These are phyloP conservation scores for Dissophora ornata DNA, from an alignment of 192 early-diverging fungal species.

Conservation along the genomic window DNA sequence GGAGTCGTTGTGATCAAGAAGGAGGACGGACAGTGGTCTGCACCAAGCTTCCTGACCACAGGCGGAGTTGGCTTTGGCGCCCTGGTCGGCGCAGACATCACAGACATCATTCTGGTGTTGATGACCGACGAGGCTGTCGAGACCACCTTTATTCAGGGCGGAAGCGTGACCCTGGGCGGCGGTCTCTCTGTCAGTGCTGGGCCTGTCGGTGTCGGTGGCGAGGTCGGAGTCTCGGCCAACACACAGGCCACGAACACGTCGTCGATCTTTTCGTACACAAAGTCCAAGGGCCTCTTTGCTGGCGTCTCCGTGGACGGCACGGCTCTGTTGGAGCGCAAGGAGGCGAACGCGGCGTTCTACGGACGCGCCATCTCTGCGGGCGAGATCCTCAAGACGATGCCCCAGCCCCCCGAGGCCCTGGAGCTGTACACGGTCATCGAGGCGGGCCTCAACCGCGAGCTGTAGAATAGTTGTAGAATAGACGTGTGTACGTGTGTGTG, in stretches of 20 bases:
- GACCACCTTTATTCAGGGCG: slow-evolving; percentile 85
- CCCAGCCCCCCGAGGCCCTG: slow-evolving; percentile 81
- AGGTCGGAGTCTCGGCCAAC: slow-evolving; percentile 56
- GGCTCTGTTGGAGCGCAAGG: slow-evolving; percentile 82
- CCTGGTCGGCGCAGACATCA: slow-evolving; percentile 89
- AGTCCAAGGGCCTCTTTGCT: slow-evolving; percentile 90
- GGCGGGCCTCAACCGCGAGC: slow-evolving; percentile 55
- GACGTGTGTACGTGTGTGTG: no score
- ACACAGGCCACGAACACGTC: slow-evolving; percentile 66
- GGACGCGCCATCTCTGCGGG: slow-evolving; percentile 75
- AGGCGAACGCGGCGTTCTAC: slow-evolving; percentile 86
- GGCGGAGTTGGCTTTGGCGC: slow-evolving; percentile 90
- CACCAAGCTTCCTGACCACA: slow-evolving; percentile 87
- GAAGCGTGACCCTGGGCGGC: slow-evolving; percentile 91
- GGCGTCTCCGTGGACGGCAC: slow-evolving; percentile 89
- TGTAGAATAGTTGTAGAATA: slow-evolving; percentile 26
- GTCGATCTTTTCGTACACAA: slow-evolving; percentile 88
- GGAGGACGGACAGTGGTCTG: slow-evolving; percentile 79
- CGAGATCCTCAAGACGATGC: slow-evolving; percentile 80
- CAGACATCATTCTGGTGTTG: slow-evolving; percentile 93
- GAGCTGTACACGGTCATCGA: slow-evolving; percentile 82
- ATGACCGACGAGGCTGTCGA: slow-evolving; percentile 89
- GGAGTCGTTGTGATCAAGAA: slow-evolving; percentile 82
- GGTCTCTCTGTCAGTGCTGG: slow-evolving; percentile 73
- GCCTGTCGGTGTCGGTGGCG: slow-evolving; percentile 63